Evolutionary conservation across 176 grass and related monocot genomes (phyloP).

Genomic region (Cocos nucifera): DNA sequence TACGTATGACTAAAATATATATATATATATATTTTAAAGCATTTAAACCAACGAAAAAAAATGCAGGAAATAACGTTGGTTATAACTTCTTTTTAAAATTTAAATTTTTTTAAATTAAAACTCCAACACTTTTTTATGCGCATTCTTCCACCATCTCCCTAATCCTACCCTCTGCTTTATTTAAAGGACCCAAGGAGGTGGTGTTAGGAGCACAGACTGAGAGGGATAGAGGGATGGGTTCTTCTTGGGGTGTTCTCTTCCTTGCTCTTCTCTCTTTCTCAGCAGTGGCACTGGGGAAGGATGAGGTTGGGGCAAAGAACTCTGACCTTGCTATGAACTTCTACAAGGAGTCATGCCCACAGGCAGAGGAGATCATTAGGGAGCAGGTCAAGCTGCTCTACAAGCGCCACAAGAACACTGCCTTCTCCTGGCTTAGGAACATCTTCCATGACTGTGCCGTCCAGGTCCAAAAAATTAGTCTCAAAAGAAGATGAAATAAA

Average conservation of each 20-base stretch:
- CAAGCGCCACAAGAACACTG: constrained; percentile 40
- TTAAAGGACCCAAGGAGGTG: not conserved
- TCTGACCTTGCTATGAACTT: constrained; percentile 17
- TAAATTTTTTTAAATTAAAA: no score
- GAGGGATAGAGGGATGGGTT: not conserved
- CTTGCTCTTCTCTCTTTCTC: not conserved
- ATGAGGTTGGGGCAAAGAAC: not conserved
- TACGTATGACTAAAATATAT: no score
- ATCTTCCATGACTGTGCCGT: constrained; percentile 44
- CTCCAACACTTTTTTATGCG: no score
- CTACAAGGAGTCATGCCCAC: constrained; percentile 32
- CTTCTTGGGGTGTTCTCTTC: not conserved
- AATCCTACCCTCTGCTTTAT: no score
- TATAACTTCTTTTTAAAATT: no score
- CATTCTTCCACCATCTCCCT: no score
- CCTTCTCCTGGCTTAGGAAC: constrained; percentile 42
- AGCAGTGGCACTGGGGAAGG: not conserved
- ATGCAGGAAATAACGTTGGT: no score
- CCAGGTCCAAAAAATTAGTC: constrained; percentile 3
- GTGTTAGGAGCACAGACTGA: no score
- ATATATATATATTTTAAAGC: no score
- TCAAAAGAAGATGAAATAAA: no score
- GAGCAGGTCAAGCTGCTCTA: constrained; percentile 33
- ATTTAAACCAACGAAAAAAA: no score
- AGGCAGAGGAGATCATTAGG: constrained; percentile 30